Evolutionary conservation across 2,329 filamentous ascomycete species (phyloP).

Genomic region (Fusarium miscanthi): DNA sequence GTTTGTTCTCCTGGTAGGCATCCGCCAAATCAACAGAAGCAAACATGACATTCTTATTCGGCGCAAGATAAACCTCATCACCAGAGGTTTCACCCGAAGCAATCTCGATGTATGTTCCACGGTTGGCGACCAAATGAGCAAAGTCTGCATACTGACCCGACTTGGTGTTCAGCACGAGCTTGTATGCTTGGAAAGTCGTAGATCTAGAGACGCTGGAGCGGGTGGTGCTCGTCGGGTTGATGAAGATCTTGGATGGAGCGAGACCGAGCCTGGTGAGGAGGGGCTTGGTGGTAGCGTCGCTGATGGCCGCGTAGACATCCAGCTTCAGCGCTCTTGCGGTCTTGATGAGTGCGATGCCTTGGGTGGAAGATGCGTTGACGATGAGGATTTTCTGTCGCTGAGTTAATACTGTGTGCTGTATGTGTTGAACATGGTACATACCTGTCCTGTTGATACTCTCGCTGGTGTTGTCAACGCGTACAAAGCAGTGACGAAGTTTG

Average conservation of each 20-base stretch:
- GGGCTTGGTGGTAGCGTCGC: conserved; percentile 17
- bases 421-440: not conserved
- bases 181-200: conserved; percentile 16
- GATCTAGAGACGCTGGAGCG: conserved; percentile 18
- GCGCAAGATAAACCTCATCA: conserved; percentile 1
- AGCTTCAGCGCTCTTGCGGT: conserved; percentile 33
- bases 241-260: conserved; percentile 23
- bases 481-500: conserved; percentile 35
- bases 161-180: conserved; percentile 34
- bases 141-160: conserved; percentile 29
- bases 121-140: conserved; percentile 32
- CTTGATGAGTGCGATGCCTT: conserved; percentile 40
- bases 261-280: conserved; percentile 28
- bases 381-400: conserved; percentile 32
- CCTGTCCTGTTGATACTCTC: conserved; percentile 25
- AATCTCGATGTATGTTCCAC: conserved; percentile 36
- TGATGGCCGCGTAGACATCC: conserved; percentile 30
- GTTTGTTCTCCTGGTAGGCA: conserved; percentile 28
- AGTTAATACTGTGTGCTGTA: not conserved
- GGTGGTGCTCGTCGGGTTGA: not conserved
- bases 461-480: conserved; percentile 29
- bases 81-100: conserved; percentile 5
- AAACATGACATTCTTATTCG: conserved; percentile 40
- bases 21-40: conserved; percentile 37
- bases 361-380: conserved; percentile 28